A percentile compares a stretch with the other conserved stretches of the same genome.
phyloP scores from a whole-genome alignment of 2,329 filamentous ascomycete species.

The Magnaporthiopsis incrustans region DNA sequence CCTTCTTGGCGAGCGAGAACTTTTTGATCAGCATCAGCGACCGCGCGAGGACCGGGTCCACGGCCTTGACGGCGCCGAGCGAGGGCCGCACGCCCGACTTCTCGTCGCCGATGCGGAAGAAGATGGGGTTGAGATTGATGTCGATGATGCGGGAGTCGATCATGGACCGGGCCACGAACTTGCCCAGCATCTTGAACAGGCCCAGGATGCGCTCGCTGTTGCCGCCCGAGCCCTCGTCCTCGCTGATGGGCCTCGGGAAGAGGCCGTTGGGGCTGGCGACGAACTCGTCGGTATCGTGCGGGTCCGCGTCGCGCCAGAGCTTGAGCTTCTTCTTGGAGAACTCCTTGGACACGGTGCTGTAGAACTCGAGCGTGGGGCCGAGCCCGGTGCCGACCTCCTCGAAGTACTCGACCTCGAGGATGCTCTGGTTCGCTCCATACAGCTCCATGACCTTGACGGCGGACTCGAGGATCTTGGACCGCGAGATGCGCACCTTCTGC shows the following conservation, averaged over 20 bases:
- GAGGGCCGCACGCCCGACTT: constrained; percentile 65
- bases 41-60: constrained; percentile 78
- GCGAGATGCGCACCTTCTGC: constrained; percentile 96
- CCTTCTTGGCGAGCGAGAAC: constrained; percentile 75
- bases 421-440: constrained; percentile 92
- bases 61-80: constrained; percentile 78
- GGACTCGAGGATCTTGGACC: constrained; percentile 90
- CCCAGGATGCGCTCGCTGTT: constrained; percentile 83
- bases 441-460: constrained; percentile 98
- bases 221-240: constrained; percentile 63
- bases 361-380: constrained; percentile 93
- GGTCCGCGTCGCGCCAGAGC: constrained; percentile 90
- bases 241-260: constrained; percentile 85
- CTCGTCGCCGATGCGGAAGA: constrained; percentile 85
- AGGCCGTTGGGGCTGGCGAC: constrained; percentile 77
- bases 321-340: constrained; percentile 97
- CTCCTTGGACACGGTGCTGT: constrained; percentile 93
- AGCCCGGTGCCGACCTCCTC: constrained; percentile 96
- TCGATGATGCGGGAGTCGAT: constrained; percentile 97
- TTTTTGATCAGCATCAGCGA: constrained; percentile 83
- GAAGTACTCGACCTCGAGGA: constrained; percentile 96
- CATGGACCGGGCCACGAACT: constrained; percentile 97
- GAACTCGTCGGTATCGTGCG: constrained; percentile 64
- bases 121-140: constrained; percentile 92
- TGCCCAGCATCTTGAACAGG: constrained; percentile 87